Conservation (phyloP, 2,329 filamentous ascomycete species). For the Trichoderma atroviride region DNA sequence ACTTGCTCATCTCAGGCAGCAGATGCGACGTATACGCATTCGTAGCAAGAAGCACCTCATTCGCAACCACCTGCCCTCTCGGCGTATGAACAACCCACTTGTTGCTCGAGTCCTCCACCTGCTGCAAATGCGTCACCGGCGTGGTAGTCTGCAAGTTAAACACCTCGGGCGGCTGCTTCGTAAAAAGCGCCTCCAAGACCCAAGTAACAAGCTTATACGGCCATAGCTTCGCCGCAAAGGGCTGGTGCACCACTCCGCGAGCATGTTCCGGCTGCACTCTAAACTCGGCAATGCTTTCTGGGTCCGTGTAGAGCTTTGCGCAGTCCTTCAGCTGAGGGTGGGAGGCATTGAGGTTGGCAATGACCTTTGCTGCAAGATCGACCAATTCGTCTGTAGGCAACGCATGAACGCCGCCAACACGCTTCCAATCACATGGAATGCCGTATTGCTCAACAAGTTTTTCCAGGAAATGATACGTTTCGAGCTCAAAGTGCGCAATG, state of each 20-base stretch:
- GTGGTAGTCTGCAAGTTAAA: conserved; percentile 79
- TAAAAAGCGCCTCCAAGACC: conserved; percentile 64
- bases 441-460: conserved; percentile 57
- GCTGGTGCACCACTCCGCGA: conserved; percentile 65
- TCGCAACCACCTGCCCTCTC: conserved; percentile 66
- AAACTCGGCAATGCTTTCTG: conserved; percentile 51
- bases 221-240: conserved; percentile 70
- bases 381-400: conserved; percentile 62
- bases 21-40: conserved; percentile 84
- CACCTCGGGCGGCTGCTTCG: conserved; percentile 39
- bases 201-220: conserved; percentile 82
- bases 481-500: conserved; percentile 71
- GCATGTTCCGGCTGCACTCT: conserved; percentile 57
- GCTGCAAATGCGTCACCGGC: conserved; percentile 58
- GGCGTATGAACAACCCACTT: conserved; percentile 67
- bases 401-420: conserved; percentile 64
- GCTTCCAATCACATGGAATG: conserved; percentile 71
- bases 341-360: conserved; percentile 51
- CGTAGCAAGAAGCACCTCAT: conserved; percentile 72
- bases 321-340: conserved; percentile 61
- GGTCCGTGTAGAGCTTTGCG: conserved; percentile 45
- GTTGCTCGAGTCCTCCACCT: conserved; percentile 30
- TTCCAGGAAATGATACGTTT: conserved; percentile 64
- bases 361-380: conserved; percentile 51
- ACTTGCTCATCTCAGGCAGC: conserved; percentile 66